Percentiles rank a stretch among this genome's conserved stretches.
phyloP scores from a whole-genome alignment of 805 yeast genomes.

The Metschnikowia anglica region DNA sequence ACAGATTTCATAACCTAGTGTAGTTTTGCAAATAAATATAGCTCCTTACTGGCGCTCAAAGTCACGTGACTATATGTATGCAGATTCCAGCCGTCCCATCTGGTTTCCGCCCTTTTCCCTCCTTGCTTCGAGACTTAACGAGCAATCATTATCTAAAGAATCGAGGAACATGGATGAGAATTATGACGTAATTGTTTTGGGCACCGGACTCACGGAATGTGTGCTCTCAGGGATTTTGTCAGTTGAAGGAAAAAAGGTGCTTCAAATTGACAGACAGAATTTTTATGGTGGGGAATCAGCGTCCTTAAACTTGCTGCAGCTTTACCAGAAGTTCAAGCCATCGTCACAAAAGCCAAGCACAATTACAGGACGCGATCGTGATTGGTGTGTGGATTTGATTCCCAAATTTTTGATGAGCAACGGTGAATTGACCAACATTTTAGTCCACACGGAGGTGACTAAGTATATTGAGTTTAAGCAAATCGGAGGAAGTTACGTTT shows the following conservation, averaged over 20 bases:
- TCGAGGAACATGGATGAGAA: constrained; percentile 76
- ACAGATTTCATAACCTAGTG: constrained; percentile 59
- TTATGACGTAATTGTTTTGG: constrained; percentile 95
- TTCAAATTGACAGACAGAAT: constrained; percentile 94
- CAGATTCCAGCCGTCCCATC: neutral
- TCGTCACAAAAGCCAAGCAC: constrained; percentile 61
- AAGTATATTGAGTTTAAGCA: constrained; percentile 95
- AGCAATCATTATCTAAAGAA: neutral
- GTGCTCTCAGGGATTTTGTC: constrained; percentile 89
- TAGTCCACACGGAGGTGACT: constrained; percentile 94
- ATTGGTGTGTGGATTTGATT: constrained; percentile 96
- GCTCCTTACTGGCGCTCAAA: neutral
- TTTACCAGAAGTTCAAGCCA: constrained; percentile 84
- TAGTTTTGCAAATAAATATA: constrained; percentile 12
- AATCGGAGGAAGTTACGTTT: constrained; percentile 93
- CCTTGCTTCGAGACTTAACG: constrained; percentile 1
- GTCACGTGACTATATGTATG: constrained; percentile 4
- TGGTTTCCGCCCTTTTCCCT: constrained; percentile 5
- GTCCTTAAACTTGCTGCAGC: constrained; percentile 67
- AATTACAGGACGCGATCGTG: constrained; percentile 85
- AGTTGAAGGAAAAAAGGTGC: constrained; percentile 96
- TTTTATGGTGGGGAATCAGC: constrained; percentile 95
- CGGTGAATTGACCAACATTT: constrained; percentile 93
- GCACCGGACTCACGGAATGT: constrained; percentile 96
- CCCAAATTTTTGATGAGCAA: constrained; percentile 97